Evolutionary conservation across 2,329 filamentous ascomycete species (phyloP).

Genomic region (Helotiales sp.): DNA sequence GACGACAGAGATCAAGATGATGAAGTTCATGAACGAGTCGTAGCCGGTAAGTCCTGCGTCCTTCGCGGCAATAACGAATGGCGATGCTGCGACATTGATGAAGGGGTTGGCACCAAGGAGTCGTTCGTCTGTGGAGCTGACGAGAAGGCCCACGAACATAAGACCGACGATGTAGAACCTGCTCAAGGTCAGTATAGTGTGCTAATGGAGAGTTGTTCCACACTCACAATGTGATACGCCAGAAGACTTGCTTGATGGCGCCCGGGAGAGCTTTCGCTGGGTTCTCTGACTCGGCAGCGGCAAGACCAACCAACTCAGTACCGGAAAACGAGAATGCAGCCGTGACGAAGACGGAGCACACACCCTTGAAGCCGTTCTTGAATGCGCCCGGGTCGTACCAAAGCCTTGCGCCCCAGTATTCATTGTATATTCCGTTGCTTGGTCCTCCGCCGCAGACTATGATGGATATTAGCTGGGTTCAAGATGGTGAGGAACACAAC

Average conservation of each 20-base stretch:
- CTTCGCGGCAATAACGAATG: constrained; percentile 89
- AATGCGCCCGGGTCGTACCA: constrained; percentile 81
- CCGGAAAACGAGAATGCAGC: constrained; percentile 75
- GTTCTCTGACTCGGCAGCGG: constrained; percentile 74
- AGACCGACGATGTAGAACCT: constrained; percentile 73
- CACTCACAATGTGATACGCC: constrained; percentile 81
- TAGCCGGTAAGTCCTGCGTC: constrained; percentile 80
- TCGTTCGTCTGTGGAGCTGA: constrained; percentile 66
- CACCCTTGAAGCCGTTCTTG: constrained; percentile 76
- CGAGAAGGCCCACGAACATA: constrained; percentile 75
- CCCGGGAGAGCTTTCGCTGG: constrained; percentile 78
- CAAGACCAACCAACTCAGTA: constrained; percentile 73
- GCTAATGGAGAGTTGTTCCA: neutral
- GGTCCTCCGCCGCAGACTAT: constrained; percentile 74
- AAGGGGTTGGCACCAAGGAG: constrained; percentile 60
- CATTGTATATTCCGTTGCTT: constrained; percentile 68
- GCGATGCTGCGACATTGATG: constrained; percentile 70
- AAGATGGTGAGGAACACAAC: neutral
- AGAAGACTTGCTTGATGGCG: constrained; percentile 90
- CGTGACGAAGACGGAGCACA: constrained; percentile 74
- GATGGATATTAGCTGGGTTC: constrained; percentile 10
- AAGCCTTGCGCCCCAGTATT: constrained; percentile 56
- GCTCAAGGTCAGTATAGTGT: neutral
- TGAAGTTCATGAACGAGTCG: constrained; percentile 85
- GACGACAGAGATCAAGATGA: constrained; percentile 86